Percentiles rank a stretch among this genome's conserved stretches.
These are phyloP conservation scores for Boeremia exigua DNA, from an alignment of 2,329 filamentous ascomycete genomes.

Conservation along the genomic window DNA sequence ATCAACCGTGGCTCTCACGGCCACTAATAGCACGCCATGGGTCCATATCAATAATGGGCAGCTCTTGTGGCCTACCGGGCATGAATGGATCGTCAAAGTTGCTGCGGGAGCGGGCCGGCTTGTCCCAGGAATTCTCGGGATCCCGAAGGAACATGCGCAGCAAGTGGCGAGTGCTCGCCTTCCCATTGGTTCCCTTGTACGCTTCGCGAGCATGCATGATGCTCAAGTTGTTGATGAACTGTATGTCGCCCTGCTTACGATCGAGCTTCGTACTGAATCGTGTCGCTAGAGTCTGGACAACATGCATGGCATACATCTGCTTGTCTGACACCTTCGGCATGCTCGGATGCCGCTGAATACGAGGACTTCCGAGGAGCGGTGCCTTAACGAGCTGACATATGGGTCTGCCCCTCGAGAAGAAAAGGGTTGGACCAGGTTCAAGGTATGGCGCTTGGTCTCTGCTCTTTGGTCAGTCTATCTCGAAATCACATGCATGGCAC, in stretches of 20 bases:
- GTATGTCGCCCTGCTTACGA: constrained; percentile 45
- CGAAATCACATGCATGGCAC: background rate
- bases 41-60: constrained; percentile 43
- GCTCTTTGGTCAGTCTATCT: background rate
- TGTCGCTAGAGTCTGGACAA: constrained; percentile 38
- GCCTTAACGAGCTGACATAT: constrained; percentile 48
- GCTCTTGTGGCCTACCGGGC: constrained; percentile 36
- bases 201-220: constrained; percentile 47
- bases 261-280: constrained; percentile 40
- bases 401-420: constrained; percentile 45
- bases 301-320: constrained; percentile 39
- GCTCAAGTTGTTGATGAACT: constrained; percentile 46
- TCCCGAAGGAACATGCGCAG: constrained; percentile 49
- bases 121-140: constrained; percentile 42
- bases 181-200: constrained; percentile 32
- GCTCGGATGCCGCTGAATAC: constrained; percentile 35
- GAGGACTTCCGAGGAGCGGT: constrained; percentile 43
- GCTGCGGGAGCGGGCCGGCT: constrained; percentile 32
- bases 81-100: constrained; percentile 45
- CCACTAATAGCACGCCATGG: constrained; percentile 48
- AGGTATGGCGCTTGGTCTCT: constrained; percentile 40
- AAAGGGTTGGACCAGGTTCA: constrained; percentile 42
- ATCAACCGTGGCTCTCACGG: constrained; percentile 47
- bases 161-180: constrained; percentile 42
- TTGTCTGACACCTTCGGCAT: constrained; percentile 40